phyloP scores from a whole-genome alignment of 2,329 filamentous ascomycete genomes.

The Xylaria polymorpha region DNA sequence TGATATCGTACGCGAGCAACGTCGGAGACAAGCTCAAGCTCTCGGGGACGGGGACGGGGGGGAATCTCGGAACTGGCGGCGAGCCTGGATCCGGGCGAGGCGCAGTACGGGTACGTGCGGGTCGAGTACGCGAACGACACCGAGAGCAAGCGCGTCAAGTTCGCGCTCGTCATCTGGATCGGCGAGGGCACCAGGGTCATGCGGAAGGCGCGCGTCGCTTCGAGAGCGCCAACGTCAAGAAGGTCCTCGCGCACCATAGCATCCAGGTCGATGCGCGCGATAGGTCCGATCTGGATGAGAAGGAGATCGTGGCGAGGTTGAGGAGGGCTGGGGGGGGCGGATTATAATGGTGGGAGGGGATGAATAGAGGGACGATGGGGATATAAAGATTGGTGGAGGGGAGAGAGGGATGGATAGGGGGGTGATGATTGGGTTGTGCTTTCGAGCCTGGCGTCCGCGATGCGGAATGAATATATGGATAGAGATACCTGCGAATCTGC shows the following conservation, averaged over 20 bases:
- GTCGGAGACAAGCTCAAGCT: constrained; percentile 68
- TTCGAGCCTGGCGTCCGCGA: constrained; percentile 17
- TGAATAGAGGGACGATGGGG: not conserved
- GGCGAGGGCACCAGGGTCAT: constrained; percentile 73
- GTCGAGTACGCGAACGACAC: constrained; percentile 78
- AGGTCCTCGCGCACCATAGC: constrained; percentile 71
- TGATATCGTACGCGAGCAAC: constrained; percentile 69
- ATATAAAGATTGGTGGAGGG: not conserved
- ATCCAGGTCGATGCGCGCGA: constrained; percentile 72
- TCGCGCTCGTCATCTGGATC: constrained; percentile 75
- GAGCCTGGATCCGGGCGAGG: constrained; percentile 67
- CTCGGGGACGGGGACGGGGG: constrained; percentile 68
- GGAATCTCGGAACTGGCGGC: constrained; percentile 67
- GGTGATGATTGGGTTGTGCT: not conserved
- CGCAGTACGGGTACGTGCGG: constrained; percentile 74
- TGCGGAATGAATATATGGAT: not conserved
- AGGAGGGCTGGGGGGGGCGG: constrained; percentile 75
- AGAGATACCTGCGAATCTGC: constrained; percentile 8
- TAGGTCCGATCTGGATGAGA: constrained; percentile 69
- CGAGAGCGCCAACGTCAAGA: constrained; percentile 74
- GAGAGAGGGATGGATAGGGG: not conserved
- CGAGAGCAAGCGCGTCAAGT: constrained; percentile 76
- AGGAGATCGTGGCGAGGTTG: constrained; percentile 69
- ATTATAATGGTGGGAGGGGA: constrained; percentile 75
- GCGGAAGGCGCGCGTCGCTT: constrained; percentile 76